phyloP scores from a whole-genome alignment of 2,329 filamentous ascomycete genomes.

The Pseudogymnoascus sp. region DNA sequence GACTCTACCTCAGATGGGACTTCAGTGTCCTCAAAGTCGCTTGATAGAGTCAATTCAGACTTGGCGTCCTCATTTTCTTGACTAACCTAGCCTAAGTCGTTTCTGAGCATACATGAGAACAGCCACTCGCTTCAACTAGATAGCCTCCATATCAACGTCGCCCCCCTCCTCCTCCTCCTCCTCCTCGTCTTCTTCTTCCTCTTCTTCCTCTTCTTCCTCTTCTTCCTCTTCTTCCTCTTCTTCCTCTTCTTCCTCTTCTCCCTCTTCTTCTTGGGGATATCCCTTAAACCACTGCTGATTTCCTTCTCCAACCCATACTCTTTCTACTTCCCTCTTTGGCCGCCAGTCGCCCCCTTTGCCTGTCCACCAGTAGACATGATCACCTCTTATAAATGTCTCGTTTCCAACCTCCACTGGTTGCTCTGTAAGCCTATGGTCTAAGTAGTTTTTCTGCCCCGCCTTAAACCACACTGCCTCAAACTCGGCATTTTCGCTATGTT shows the following conservation, averaged over 20 bases:
- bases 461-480: slow-evolving; percentile 6
- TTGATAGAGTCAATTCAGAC: too few relatives aligned
- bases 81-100: too few relatives aligned
- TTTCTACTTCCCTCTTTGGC: background rate
- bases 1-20: too few relatives aligned
- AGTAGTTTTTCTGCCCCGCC: background rate
- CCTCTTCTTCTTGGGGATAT: background rate
- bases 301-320: background rate
- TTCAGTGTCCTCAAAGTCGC: too few relatives aligned
- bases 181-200: too few relatives aligned
- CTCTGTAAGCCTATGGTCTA: background rate
- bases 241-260: background rate
- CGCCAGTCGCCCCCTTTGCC: background rate
- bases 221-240: background rate
- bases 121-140: too few relatives aligned
- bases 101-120: too few relatives aligned
- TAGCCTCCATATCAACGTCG: too few relatives aligned
- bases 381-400: background rate
- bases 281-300: background rate
- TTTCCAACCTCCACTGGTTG: background rate
- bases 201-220: too few relatives aligned
- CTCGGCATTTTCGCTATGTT: background rate
- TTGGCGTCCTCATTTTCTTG: too few relatives aligned
- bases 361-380: slow-evolving; percentile 5
- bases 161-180: too few relatives aligned